Conservation (phyloP, 371 early-diverging fungal genomes). For the Saksenaea oblongispora region DNA sequence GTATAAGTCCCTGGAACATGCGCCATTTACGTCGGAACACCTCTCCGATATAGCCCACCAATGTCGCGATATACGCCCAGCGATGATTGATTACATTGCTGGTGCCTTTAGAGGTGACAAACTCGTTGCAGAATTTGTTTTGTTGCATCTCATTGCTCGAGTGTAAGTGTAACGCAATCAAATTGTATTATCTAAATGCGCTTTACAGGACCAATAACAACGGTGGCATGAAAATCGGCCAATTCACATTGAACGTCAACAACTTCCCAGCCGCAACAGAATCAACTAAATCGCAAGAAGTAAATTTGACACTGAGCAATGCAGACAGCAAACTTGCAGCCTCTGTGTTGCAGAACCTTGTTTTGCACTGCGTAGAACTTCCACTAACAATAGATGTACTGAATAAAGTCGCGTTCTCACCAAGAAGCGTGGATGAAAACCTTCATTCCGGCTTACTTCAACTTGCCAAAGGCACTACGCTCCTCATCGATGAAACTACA, state of each 20-base stretch:
- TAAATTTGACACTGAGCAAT: constrained; percentile 13
- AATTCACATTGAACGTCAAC: constrained; percentile 45
- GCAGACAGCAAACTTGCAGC: constrained; percentile 14
- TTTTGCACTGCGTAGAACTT: constrained; percentile 46
- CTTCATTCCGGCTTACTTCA: constrained; percentile 62
- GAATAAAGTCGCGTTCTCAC: constrained; percentile 52
- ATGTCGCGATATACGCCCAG: constrained; percentile 37
- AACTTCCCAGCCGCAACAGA: constrained; percentile 30
- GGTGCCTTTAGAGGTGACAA: constrained; percentile 51
- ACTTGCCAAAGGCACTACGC: constrained; percentile 52
- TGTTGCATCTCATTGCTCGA: constrained; percentile 59
- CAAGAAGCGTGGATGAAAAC: constrained; percentile 51
- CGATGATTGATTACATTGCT: constrained; percentile 56
- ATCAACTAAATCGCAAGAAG: constrained; percentile 2
- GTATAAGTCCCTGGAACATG: constrained; percentile 18
- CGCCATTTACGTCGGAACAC: constrained; percentile 7
- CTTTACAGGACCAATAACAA: constrained; percentile 34
- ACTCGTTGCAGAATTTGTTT: constrained; percentile 60
- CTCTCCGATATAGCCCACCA: constrained; percentile 15
- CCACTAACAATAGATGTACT: constrained; percentile 54
- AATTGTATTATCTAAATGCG: constrained; percentile 3
- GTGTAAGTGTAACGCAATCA: constrained; percentile 41
- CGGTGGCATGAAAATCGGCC: constrained; percentile 47
- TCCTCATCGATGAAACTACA: constrained; percentile 64
- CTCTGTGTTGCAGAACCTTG: constrained; percentile 34